phyloP scores from a whole-genome alignment of 805 yeast species.

The Starmerella asiatica region DNA sequence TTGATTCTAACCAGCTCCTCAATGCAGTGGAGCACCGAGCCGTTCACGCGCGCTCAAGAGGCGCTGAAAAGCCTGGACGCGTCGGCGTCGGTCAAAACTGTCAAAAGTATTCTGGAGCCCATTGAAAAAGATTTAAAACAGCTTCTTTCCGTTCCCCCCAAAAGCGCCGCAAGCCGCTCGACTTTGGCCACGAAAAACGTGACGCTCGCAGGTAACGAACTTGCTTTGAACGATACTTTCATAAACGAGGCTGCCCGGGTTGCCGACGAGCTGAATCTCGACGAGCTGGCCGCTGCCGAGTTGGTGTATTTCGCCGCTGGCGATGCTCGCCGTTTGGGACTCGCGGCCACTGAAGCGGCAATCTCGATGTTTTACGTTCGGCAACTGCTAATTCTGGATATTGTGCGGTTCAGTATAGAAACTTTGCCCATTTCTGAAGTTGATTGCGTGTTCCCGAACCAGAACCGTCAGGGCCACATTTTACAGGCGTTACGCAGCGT shows the following conservation, averaged over 20 bases:
- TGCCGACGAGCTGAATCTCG: slow-evolving; percentile 56
- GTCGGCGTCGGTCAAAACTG: background rate
- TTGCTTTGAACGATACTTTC: slow-evolving; percentile 52
- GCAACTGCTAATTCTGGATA: slow-evolving; percentile 55
- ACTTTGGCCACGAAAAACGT: slow-evolving; percentile 31
- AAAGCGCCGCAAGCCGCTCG: slow-evolving; percentile 27
- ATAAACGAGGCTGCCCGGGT: slow-evolving; percentile 43
- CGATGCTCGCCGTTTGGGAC: slow-evolving; percentile 29
- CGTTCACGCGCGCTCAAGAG: slow-evolving; percentile 23
- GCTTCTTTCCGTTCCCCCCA: slow-evolving; percentile 28
- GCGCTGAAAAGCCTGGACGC: slow-evolving; percentile 9
- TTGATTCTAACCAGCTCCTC: background rate
- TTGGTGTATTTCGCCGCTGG: slow-evolving; percentile 39
- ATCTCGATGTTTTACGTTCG: slow-evolving; percentile 55
- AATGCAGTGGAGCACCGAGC: slow-evolving; percentile 27
- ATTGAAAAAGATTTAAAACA: slow-evolving; percentile 27
- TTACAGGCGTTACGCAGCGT: slow-evolving; percentile 45
- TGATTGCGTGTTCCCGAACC: background rate
- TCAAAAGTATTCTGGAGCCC: slow-evolving; percentile 12
- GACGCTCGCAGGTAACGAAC: slow-evolving; percentile 40
- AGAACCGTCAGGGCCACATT: slow-evolving; percentile 31
- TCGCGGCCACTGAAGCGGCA: slow-evolving; percentile 34
- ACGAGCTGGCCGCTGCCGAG: slow-evolving; percentile 66
- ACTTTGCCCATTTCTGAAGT: slow-evolving; percentile 7
- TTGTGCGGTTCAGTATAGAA: slow-evolving; percentile 14